Evolutionary conservation across 2,329 filamentous ascomycete species (phyloP), one percentile per base, ranked within the genome.

Genomic region (Ophiostoma pallidulum): DNA sequence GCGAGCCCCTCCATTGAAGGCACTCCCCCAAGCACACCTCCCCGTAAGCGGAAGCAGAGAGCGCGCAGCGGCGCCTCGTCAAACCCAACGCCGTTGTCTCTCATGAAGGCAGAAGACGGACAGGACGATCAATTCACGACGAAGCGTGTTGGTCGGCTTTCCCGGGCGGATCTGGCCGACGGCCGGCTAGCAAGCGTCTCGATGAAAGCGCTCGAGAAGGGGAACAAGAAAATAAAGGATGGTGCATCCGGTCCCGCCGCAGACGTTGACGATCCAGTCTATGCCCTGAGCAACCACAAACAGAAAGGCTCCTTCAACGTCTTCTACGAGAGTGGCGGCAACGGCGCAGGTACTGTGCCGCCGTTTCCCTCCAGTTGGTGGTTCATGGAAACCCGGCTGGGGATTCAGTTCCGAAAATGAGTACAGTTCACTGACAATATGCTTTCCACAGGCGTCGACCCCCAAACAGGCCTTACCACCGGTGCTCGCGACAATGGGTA

Each of bases 1-100:
- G 78, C 78, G 33, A 71, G 68, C 35, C 74, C 77, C 14, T 81
- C 78, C 0, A 56, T 67, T 53, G 69, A 73, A 42, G 70, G 64
- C 14, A 73, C 66, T 42, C 70, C 70, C 33, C 77, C 80, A 60
- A 57, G 70, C 44, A 53, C 45, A 2, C 41, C 49, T 12, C 39
- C 49, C 13, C 51, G 46, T n/a, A 56, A 54, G 46, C 50, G 40
- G 24, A 55, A 49, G 45, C 26, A 49, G 2, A 45, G 43, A 12
- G 2, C 8, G n/a, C 31, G 31, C 26, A 16, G 19, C 8, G 8
- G 9, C 4, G 44, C 20, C 4, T 8, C 46, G 1, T 39, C 36
- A 6, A 13, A 19, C n/a, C 22, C 8, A 24, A 14, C 9, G 4
- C 20, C 24, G 8, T 4, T 33, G 19, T 12, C 38, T 8, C 5